Evolutionary conservation across 2,329 filamentous ascomycete genomes (phyloP).

Genomic region (Fusarium mangiferae): DNA sequence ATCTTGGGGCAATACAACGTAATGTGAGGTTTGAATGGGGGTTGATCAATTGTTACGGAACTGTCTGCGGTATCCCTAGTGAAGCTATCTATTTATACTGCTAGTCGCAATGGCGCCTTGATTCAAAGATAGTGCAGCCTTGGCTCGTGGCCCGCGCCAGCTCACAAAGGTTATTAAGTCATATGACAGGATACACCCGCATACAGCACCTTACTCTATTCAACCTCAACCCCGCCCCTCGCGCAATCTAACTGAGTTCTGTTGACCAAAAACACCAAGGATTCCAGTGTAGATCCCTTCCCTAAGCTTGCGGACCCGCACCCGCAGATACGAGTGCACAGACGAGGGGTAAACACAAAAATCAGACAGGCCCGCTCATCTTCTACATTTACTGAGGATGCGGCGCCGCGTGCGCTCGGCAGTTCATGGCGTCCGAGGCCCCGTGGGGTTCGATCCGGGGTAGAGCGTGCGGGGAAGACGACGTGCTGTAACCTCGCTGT

Average conservation of each 20-base stretch:
- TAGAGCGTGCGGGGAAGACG: neutral
- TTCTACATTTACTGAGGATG: neutral
- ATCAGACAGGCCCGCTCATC: too few relatives aligned
- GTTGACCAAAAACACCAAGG: neutral
- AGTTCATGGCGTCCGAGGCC: neutral
- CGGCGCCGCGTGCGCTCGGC: conserved; percentile 24
- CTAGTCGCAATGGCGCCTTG: neutral
- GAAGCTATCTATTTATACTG: conserved; percentile 13
- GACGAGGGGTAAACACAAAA: neutral
- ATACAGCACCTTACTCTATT: neutral
- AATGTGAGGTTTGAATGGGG: neutral
- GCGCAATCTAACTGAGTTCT: neutral
- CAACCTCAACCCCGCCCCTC: neutral
- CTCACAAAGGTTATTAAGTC: neutral
- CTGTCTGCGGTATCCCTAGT: too few relatives aligned
- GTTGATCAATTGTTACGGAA: neutral
- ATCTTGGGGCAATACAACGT: conserved; percentile 9
- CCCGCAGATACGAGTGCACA: conserved; percentile 14
- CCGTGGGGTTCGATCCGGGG: neutral
- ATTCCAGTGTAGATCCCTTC: neutral
- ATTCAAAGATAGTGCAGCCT: neutral
- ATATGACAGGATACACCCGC: neutral
- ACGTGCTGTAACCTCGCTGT: neutral
- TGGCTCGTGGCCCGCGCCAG: neutral
- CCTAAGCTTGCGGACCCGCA: conserved; percentile 22